Base-by-base conservation (phyloP, 2,329 filamentous ascomycete genomes). In the Aspergillus jensenii region DNA sequence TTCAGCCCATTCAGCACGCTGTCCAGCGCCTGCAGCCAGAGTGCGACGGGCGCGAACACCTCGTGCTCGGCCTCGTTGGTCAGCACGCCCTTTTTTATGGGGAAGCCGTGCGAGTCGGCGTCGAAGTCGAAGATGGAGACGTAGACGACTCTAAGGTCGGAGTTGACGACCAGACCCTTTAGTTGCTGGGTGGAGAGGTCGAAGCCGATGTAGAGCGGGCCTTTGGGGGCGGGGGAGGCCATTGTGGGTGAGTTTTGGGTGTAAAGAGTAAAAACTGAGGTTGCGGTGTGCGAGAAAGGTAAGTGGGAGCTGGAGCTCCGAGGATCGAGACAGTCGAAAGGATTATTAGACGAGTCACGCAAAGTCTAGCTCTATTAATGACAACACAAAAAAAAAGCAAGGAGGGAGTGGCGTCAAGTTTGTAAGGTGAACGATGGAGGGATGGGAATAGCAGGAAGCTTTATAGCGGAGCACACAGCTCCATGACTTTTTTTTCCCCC, bases 161-260 rank as follows among this genome's bases (percentile, higher is more conserved):
- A 91, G 56, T 88, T 86, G 64, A 98, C 90, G 52, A 95, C 89
- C 64, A 98, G 88, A 65, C 91, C 93, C 84, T 99, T 98, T 58
- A 98, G 84, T 74, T 98, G 93, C 76, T 98, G 95, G 58, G 95
- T 98, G 44, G 93, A 97, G 59, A 98, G 87, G 78, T 99, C 95
- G 74, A 98, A 93, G 60, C 95, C 95, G 70, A 96, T 82, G 72
- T 96, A 96, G 60, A 96, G 80, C 17, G 90, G 87, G 33, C 79
- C 81, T 61, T 75, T 65, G 31, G 71, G 66, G 25, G 21, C 17
- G 8, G 43, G 21, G 47, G 74, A 67, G 75, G 79, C 79, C 45
- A 56, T 69, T 58, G 55, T 51, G 52, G 39, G 8, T 27, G 27
- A 31, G 17, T 48, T 23, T 43, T 35, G 41, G 23, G 44, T 17